Percentiles rank a stretch among this genome's conserved stretches.
Evolutionary conservation across 169 alveolate species (phyloP).

Genomic region (Cryptosporidium ubiquitum): DNA sequence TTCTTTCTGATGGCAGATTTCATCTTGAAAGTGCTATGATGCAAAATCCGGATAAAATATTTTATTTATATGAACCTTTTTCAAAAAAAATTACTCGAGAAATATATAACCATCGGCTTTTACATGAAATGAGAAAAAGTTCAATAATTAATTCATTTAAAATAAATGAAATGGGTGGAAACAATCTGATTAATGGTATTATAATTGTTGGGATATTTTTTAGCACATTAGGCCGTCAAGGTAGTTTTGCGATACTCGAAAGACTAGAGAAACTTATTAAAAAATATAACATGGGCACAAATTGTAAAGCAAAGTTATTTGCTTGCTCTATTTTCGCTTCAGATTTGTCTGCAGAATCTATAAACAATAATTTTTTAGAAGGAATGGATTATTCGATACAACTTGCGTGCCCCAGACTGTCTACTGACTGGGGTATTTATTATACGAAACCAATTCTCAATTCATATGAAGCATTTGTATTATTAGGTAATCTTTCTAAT

Average conservation of each 20-base stretch:
- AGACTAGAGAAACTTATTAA: constrained; percentile 83
- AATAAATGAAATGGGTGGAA: not conserved
- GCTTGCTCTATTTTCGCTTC: constrained; percentile 6
- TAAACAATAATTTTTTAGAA: not conserved
- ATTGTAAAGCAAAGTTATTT: not conserved
- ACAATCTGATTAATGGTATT: constrained; percentile 4
- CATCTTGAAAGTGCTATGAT: constrained; percentile 99
- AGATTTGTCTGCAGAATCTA: constrained; percentile 12
- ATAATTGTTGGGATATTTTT: constrained; percentile 80
- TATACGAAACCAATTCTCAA: constrained; percentile 93
- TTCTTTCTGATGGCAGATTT: constrained; percentile 98
- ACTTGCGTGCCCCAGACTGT: constrained; percentile 98
- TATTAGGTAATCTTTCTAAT: constrained; percentile 84
- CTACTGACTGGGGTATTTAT: constrained; percentile 98
- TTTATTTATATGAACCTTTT: constrained; percentile 95
- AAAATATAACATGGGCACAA: constrained; percentile 76
- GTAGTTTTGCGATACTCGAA: constrained; percentile 86
- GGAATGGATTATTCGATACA: constrained; percentile 78
- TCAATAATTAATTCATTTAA: constrained; percentile 81
- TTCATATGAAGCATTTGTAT: constrained; percentile 97
- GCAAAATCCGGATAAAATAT: constrained; percentile 92
- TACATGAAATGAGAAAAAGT: constrained; percentile 88
- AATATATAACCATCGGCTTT: constrained; percentile 85
- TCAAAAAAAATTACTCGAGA: constrained; percentile 89
- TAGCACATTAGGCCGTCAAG: constrained; percentile 88